A percentile compares a stretch with the other conserved stretches of the same genome.
Evolutionary conservation across 2,329 filamentous ascomycete genomes (phyloP).

Genomic region (Exserohilum turcica): DNA sequence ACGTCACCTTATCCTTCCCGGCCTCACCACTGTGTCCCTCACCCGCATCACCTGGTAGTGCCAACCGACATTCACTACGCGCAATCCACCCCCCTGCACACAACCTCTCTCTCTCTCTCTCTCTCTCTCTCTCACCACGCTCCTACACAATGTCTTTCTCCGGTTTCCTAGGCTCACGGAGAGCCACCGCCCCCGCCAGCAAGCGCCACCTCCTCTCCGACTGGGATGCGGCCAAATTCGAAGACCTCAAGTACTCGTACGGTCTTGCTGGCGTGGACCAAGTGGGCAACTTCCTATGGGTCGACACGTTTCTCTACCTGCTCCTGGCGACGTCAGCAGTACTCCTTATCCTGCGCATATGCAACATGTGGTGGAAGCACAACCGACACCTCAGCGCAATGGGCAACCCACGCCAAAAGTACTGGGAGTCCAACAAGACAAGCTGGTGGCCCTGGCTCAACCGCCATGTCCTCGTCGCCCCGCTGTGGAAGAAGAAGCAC

Average conservation of each 20-base stretch:
- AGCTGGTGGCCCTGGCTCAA: constrained; percentile 62
- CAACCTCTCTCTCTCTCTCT: constrained; percentile 9
- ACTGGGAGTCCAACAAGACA: constrained; percentile 54
- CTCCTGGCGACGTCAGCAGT: constrained; percentile 39
- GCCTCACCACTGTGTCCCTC: constrained; percentile 11
- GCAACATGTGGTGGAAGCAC: constrained; percentile 51
- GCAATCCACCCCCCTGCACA: constrained; percentile 8
- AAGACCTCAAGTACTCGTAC: constrained; percentile 47
- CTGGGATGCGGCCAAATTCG: constrained; percentile 39
- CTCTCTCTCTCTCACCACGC: constrained; percentile 2
- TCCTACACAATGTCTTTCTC: constrained; percentile 32
- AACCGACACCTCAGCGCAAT: constrained; percentile 54
- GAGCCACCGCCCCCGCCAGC: constrained; percentile 19
- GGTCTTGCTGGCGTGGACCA: constrained; percentile 57
- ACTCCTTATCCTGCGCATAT: constrained; percentile 50
- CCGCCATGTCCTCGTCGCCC: constrained; percentile 70
- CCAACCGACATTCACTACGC: constrained; percentile 12
- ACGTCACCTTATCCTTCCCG: constrained; percentile 11
- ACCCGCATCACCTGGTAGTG: constrained; percentile 25
- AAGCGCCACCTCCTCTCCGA: constrained; percentile 36
- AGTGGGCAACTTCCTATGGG: constrained; percentile 53
- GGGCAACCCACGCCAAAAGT: constrained; percentile 50
- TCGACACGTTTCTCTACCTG: constrained; percentile 51
- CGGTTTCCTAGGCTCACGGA: constrained; percentile 29
- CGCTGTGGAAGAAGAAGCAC: constrained; percentile 74